Evolutionary conservation across 805 yeast species (phyloP).

Genomic region (Teunomyces panamensis): DNA sequence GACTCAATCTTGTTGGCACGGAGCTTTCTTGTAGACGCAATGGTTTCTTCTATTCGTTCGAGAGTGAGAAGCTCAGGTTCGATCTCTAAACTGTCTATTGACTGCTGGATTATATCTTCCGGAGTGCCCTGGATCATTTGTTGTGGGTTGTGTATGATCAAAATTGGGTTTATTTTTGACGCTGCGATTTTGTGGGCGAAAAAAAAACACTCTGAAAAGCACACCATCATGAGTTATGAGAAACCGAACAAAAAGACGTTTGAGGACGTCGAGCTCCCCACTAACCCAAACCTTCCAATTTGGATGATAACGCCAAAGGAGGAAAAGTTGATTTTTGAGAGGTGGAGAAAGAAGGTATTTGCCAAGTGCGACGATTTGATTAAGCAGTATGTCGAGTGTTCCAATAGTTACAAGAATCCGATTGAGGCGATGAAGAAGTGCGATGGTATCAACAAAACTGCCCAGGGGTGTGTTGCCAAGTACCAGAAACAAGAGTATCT

Average conservation of each 20-base stretch:
- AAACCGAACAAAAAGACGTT: conserved; percentile 27
- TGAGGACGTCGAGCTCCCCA: conserved; percentile 37
- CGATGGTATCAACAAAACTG: conserved; percentile 51
- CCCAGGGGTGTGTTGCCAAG: conserved; percentile 60
- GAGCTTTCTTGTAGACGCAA: conserved; percentile 24
- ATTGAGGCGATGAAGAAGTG: conserved; percentile 68
- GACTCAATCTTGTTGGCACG: conserved; percentile 23
- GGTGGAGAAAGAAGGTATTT: conserved; percentile 68
- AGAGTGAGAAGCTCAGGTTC: conserved; percentile 49
- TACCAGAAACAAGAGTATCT: conserved; percentile 62
- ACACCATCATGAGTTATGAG: conserved; percentile 21
- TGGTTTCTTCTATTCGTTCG: conserved; percentile 41
- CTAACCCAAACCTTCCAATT: conserved; percentile 54
- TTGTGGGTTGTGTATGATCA: background rate
- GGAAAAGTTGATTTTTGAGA: conserved; percentile 67
- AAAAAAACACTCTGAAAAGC: background rate
- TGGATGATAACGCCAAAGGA: conserved; percentile 79
- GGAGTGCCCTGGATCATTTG: conserved; percentile 32
- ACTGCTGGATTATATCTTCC: conserved; percentile 35
- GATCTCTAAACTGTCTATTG: conserved; percentile 49
- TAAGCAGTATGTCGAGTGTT: conserved; percentile 65
- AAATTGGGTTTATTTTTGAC: background rate
- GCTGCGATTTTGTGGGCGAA: background rate
- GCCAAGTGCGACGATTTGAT: conserved; percentile 66
- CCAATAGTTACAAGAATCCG: conserved; percentile 53